These are phyloP conservation scores for Pyrus communis DNA, from an alignment of 306 rosid genomes.

Conservation along the genomic window DNA sequence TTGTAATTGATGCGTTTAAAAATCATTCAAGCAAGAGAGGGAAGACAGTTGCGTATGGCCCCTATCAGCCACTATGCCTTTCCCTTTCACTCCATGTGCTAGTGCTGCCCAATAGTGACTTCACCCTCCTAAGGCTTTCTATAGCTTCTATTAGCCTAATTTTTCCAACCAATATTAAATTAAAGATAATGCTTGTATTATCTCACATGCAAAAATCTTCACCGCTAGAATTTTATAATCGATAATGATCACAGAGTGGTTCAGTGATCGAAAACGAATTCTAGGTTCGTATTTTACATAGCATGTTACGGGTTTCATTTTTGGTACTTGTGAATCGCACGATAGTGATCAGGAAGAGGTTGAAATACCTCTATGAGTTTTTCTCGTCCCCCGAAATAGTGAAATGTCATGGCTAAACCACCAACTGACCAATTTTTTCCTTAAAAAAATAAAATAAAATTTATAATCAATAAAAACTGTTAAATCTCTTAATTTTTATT, in stretches of 20 bases:
- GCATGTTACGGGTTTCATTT: fast-evolving
- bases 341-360: fast-evolving
- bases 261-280: no score
- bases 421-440: fast-evolving
- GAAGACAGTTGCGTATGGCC: not conserved
- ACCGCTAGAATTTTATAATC: no score
- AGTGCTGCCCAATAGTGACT: constrained; percentile 27
- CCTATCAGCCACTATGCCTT: not conserved
- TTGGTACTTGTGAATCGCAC: fast-evolving
- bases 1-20: not conserved
- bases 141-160: not conserved
- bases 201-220: no score
- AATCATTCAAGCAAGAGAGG: not conserved
- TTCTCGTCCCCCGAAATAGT: no score
- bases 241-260: no score
- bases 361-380: no score
- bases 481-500: no score
- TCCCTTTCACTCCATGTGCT: constrained; percentile 53
- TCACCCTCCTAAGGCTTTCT: not conserved
- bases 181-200: no score
- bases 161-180: no score
- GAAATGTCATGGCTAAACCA: fast-evolving
- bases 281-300: no score
- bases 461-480: no score
- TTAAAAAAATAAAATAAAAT: no score